Conservation (phyloP, 306 rosid species). For the Castanea crenata region DNA sequence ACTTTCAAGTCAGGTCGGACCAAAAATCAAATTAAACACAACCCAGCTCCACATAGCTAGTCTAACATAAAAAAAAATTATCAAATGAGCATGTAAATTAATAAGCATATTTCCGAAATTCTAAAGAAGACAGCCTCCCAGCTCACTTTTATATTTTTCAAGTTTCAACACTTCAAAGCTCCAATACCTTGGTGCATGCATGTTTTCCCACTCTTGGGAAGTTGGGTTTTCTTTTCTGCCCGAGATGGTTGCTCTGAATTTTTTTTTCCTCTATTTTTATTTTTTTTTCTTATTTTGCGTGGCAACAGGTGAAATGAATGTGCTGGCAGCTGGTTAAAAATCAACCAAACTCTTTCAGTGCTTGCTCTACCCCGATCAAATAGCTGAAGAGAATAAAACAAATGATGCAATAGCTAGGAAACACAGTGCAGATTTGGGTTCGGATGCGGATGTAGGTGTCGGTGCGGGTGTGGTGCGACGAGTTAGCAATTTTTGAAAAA, state of each 20-base stretch:
- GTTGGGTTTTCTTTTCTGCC: neutral
- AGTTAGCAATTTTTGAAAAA: too few relatives aligned
- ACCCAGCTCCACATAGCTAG: too few relatives aligned
- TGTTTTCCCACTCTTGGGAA: neutral
- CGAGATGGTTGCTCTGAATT: neutral
- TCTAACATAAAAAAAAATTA: too few relatives aligned
- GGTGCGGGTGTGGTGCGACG: too few relatives aligned
- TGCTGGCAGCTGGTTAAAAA: neutral
- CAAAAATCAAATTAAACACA: too few relatives aligned
- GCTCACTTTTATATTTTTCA: neutral
- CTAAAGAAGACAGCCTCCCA: neutral
- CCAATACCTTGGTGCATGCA: neutral
- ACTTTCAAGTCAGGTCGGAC: too few relatives aligned
- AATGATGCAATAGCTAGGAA: too few relatives aligned
- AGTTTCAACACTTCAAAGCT: neutral
- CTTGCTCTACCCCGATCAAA: neutral
- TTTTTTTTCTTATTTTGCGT: neutral
- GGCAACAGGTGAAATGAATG: neutral
- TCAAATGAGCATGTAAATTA: neutral
- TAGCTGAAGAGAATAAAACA: neutral
- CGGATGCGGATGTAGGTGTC: too few relatives aligned
- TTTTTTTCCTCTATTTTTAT: neutral
- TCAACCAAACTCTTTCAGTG: neutral
- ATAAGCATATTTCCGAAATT: neutral
- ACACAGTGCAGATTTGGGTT: too few relatives aligned